Percentiles rank a stretch among this genome's conserved stretches.
Conservation (phyloP, 495 filamentous ascomycete species). For the Penicillium lagena region DNA sequence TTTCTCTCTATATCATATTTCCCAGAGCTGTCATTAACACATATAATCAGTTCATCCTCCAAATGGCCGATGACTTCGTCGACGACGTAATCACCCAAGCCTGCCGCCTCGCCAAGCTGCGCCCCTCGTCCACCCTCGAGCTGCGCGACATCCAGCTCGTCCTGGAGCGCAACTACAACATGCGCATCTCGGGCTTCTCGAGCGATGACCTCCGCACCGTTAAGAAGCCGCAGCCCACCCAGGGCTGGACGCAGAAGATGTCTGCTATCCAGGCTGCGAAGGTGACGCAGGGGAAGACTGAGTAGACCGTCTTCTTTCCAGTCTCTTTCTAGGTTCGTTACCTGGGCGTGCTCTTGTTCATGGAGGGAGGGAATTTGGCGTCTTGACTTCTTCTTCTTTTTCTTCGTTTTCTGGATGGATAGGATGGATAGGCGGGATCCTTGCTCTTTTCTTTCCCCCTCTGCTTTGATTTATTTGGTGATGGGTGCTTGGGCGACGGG, state of each 20-base stretch:
- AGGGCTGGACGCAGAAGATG: slow-evolving; percentile 91
- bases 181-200: slow-evolving; percentile 90
- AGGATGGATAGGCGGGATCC: too few relatives aligned
- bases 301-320: slow-evolving; percentile 17
- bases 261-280: slow-evolving; percentile 92
- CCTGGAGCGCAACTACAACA: slow-evolving; percentile 95
- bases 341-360: not conserved
- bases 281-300: slow-evolving; percentile 43
- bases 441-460: too few relatives aligned
- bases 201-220: slow-evolving; percentile 92
- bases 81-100: slow-evolving; percentile 81
- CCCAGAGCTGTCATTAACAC: slow-evolving; percentile 9
- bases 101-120: slow-evolving; percentile 87
- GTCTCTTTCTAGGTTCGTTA: not conserved
- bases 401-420: not conserved
- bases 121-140: slow-evolving; percentile 81
- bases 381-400: slow-evolving; percentile 1
- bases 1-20: not conserved
- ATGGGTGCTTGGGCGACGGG: not conserved
- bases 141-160: slow-evolving; percentile 92
- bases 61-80: slow-evolving; percentile 89
- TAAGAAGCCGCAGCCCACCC: slow-evolving; percentile 79
- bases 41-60: slow-evolving; percentile 63
- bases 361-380: not conserved
- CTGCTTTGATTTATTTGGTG: not conserved